Base-by-base conservation (phyloP, 2,329 filamentous ascomycete genomes). In the Hymenoscyphus repandus region DNA sequence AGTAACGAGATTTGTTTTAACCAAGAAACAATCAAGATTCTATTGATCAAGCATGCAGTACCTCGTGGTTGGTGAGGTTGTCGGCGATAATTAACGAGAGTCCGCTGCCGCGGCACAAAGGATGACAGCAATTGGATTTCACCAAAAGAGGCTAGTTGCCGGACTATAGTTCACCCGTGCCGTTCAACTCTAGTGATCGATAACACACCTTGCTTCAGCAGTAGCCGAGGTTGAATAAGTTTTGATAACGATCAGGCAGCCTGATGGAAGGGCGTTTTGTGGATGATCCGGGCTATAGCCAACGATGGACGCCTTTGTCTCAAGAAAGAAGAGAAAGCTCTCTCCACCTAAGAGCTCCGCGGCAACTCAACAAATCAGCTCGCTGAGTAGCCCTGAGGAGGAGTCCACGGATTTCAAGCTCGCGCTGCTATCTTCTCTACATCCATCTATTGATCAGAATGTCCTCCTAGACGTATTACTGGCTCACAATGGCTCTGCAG, bases 341-440 rank as follows among this genome's bases (percentile, higher is more conserved):
- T 63, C 66, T 9, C 31, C 56, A 46, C 33, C 58, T 41, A 15
- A 18, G 9, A 36, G 12, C 27, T 51, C 33, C 33, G 43, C 43
- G 18, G 22, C 43, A 36, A 39, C 46, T 15, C 41, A 49, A 20
- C 47, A 63, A 33, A 62, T 65, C 5, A 67, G 69, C 15, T 34
- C 39, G 10, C 45, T 58, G 6, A 56, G 33, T 47, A 49, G 49
- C 13, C 39, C 50, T 6, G 64, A 68, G 13, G 82, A 90, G 13
- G 88, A 95, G 42, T 84, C 87, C 1, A 99, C 93, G 0, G 93
- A 97, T 56, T 75, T 95, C 61, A 97, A 96, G 64, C 72, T 99
- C 12, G 90, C 90, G 1, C 73, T 95, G 1, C 72, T 99, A 2
- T 79, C 85, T 2, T 97, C 93, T 1, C 70, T 96, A 0, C 78